These are phyloP conservation scores for Russula vinacea DNA, from an alignment of 768 basidiomycete genomes.

Conservation along the genomic window DNA sequence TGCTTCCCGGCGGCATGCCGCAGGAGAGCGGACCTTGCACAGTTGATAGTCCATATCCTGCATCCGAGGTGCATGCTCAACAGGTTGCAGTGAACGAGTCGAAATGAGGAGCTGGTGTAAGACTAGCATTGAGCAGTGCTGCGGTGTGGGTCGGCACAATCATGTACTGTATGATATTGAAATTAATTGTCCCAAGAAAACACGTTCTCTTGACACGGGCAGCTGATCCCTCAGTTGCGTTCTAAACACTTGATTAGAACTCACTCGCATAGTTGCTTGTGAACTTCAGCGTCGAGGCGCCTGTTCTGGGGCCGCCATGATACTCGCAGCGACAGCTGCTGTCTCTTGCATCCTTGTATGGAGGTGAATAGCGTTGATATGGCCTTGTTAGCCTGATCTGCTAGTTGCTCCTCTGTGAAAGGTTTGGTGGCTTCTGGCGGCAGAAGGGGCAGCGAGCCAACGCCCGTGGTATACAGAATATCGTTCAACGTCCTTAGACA, in stretches of 20 bases:
- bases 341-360: slow-evolving; percentile 26
- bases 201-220: not conserved
- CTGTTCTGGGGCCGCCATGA: slow-evolving; percentile 23
- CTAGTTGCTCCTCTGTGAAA: slow-evolving; percentile 26
- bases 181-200: not conserved
- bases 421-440: slow-evolving; percentile 14
- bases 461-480: slow-evolving; percentile 19
- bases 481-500: slow-evolving; percentile 19
- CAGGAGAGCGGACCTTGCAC: slow-evolving; percentile 15
- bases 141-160: not conserved
- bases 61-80: not conserved
- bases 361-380: slow-evolving; percentile 16
- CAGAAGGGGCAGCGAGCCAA: slow-evolving; percentile 28
- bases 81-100: slow-evolving; percentile 14
- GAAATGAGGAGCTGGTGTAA: slow-evolving; percentile 7
- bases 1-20: not conserved
- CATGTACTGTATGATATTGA: slow-evolving; percentile 2
- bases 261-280: not conserved
- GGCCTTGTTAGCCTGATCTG: slow-evolving; percentile 27
- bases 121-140: slow-evolving; percentile 1
- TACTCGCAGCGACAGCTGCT: slow-evolving; percentile 24
- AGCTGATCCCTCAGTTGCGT: not conserved
- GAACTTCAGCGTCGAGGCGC: slow-evolving; percentile 16
- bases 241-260: not conserved
- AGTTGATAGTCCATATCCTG: slow-evolving; percentile 10